Conservation (phyloP, 2,329 filamentous ascomycete genomes). For the Botrytis elliptica region DNA sequence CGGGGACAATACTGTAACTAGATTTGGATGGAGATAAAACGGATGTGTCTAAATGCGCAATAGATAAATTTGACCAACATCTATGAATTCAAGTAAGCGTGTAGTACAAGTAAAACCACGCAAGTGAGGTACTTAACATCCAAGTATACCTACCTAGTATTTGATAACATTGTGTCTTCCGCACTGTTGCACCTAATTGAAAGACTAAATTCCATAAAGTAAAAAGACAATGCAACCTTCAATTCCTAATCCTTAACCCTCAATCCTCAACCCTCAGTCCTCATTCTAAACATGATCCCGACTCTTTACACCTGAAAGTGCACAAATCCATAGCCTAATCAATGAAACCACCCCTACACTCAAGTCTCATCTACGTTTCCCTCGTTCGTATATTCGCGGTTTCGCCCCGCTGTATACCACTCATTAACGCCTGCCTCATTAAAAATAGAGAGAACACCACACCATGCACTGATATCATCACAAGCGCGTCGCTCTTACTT, state of each 20-base stretch:
- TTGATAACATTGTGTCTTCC: not conserved
- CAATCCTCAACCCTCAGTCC: not conserved
- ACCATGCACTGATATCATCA: not conserved
- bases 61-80: not conserved
- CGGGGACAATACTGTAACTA: not conserved
- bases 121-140: not conserved
- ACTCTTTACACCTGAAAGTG: not conserved
- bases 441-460: conserved; percentile 7
- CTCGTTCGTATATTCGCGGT: not conserved
- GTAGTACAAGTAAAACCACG: not conserved
- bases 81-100: too few relatives aligned
- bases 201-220: not conserved
- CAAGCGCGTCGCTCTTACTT: not conserved
- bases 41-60: not conserved
- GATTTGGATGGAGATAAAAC: not conserved
- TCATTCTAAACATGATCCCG: not conserved
- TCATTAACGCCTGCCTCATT: conserved; percentile 1
- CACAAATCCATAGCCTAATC: not conserved
- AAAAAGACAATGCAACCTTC: conserved; percentile 2
- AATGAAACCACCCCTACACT: not conserved
- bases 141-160: not conserved
- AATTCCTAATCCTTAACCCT: not conserved
- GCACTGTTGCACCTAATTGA: not conserved
- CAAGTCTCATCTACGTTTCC: conserved; percentile 3
- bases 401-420: not conserved